Evolutionary conservation across 108 stramenopile species (phyloP).

Genomic region (Cyclotella cryptica): DNA sequence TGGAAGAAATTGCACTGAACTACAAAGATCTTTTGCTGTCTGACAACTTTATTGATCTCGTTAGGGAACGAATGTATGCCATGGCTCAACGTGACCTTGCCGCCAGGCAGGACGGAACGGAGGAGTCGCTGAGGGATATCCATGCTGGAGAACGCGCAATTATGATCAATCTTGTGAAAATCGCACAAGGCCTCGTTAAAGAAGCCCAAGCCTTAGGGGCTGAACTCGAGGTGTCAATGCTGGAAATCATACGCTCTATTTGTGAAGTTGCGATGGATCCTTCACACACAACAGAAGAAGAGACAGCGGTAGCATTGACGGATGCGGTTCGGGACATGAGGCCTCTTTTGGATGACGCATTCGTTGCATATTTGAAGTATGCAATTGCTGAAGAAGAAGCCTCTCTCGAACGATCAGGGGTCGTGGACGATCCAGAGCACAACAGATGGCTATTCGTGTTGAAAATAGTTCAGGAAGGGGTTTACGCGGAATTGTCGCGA

Average conservation of each 20-base stretch:
- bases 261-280: constrained; percentile 94
- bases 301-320: constrained; percentile 79
- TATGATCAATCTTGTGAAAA: constrained; percentile 71
- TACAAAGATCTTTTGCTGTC: constrained; percentile 89
- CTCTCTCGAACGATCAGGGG: constrained; percentile 69
- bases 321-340: constrained; percentile 90
- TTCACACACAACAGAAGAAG: constrained; percentile 76
- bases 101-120: constrained; percentile 50
- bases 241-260: constrained; percentile 86
- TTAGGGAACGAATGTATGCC: constrained; percentile 64
- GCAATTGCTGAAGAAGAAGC: constrained; percentile 91
- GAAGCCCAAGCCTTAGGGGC: constrained; percentile 83
- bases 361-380: constrained; percentile 90
- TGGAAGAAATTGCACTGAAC: constrained; percentile 73
- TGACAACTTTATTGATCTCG: constrained; percentile 72
- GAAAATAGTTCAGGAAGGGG: constrained; percentile 89
- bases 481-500: constrained; percentile 77
- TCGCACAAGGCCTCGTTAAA: constrained; percentile 78
- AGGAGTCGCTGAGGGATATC: constrained; percentile 46
- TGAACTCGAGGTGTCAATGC: constrained; percentile 81
- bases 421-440: constrained; percentile 85
- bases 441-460: constrained; percentile 89
- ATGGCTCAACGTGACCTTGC: constrained; percentile 80
- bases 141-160: constrained; percentile 72
- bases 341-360: constrained; percentile 83